Base-by-base conservation (phyloP, 2,329 filamentous ascomycete species). In the Endocalyx cinctus region DNA sequence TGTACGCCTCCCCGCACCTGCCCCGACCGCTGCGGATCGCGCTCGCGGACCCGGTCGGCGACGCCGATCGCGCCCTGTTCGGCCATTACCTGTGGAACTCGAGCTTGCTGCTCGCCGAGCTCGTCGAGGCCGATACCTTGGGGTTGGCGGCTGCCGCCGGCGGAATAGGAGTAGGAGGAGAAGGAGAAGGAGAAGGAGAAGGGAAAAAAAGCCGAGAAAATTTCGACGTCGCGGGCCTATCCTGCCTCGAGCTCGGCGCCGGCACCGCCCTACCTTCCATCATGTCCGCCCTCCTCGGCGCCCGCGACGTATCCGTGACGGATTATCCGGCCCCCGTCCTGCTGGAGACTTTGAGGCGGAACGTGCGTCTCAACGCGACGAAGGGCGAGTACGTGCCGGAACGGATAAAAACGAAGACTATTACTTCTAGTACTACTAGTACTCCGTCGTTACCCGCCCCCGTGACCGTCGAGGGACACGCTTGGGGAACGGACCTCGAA, bases 71-170 rank as follows among this genome's bases (percentile, higher is more conserved):
- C 31, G 56, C 59, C 14, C 68, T 86, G 27, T 87, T 85, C 52
- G 77, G 78, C 41, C 82, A 87, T 52, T 85, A 81, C 55, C 59
- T 87, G 17, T 87, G 82, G 82, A 87, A 87, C 58, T 69, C 81
- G 6, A 69, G 66, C 13, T 55, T 79, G 29, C 56, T 74, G 42
- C 61, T 77, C 2, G 72, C 70, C 7, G 74, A 77, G 56, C 59
- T 76, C 17, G 59, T 78, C 35, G 74, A 79, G 53, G 63, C 64
- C 6, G 69, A 66, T 26, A 60, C 65, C 5, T 46, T 72, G 15
- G 46, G 45, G 11, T 27, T 56, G 6, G 33, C 33, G n/a, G 20
- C 20, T 23, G 20, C 20, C 8, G 20, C 8, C 8, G 20, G 20
- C 8, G n/a, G 20, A 8, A 23, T 17, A 17, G 22, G n/a, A 8